Evolutionary conservation across 2,329 filamentous ascomycete genomes (phyloP).

Genomic region (Monosporascus cannonballus): DNA sequence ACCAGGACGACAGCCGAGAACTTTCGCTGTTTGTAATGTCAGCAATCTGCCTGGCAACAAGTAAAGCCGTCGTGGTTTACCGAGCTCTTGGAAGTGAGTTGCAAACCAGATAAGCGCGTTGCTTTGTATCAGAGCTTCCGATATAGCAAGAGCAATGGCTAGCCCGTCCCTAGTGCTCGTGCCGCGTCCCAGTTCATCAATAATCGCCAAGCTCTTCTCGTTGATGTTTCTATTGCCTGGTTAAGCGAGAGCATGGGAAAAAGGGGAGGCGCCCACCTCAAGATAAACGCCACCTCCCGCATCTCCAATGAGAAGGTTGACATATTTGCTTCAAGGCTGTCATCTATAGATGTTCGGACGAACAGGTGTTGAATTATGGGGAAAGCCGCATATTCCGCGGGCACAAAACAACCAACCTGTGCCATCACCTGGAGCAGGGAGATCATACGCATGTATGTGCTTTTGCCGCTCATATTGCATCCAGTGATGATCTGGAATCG

Average conservation of each 20-base stretch:
- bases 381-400: constrained; percentile 76
- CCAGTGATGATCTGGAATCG: constrained; percentile 92
- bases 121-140: constrained; percentile 78
- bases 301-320: constrained; percentile 94
- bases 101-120: constrained; percentile 83
- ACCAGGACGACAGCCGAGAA: constrained; percentile 67
- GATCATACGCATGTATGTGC: constrained; percentile 83
- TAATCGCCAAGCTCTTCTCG: constrained; percentile 67
- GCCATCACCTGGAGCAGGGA: constrained; percentile 88
- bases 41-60: not conserved
- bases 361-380: constrained; percentile 79
- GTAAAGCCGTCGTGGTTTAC: constrained; percentile 24
- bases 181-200: constrained; percentile 88
- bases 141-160: constrained; percentile 82
- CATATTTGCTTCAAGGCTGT: constrained; percentile 82
- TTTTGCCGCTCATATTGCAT: constrained; percentile 98
- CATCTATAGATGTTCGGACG: constrained; percentile 78
- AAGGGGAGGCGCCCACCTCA: constrained; percentile 43
- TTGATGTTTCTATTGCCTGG: constrained; percentile 60
- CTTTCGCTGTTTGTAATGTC: constrained; percentile 44
- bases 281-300: constrained; percentile 90
- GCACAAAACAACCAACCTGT: constrained; percentile 86
- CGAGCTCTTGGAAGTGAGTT: constrained; percentile 82
- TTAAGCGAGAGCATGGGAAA: not conserved
- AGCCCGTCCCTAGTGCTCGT: constrained; percentile 86